A percentile compares a stretch with the other conserved stretches of the same genome.
Conservation (phyloP, 192 early-diverging fungal species). For the Coemansia sp. region DNA sequence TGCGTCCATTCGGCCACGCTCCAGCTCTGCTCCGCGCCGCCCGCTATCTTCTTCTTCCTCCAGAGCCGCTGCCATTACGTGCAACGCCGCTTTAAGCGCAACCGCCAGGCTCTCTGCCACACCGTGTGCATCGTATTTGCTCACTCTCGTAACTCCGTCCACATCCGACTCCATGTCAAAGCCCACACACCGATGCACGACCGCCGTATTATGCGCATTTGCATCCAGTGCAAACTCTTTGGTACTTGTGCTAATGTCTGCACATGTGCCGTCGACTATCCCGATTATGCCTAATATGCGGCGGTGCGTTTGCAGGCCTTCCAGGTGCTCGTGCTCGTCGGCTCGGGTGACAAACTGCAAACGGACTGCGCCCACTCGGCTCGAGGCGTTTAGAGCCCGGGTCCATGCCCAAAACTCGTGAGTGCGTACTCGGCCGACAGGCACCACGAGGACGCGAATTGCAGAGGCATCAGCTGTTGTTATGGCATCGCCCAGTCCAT, state of each 20-base stretch:
- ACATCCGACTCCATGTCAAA: conserved; percentile 15
- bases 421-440: conserved; percentile 40
- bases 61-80: conserved; percentile 42
- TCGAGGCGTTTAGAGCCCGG: conserved; percentile 24
- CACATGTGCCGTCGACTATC: conserved; percentile 34
- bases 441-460: conserved; percentile 50
- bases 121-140: conserved; percentile 26
- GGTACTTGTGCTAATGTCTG: conserved; percentile 20
- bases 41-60: conserved; percentile 28
- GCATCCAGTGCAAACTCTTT: conserved; percentile 31
- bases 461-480: conserved; percentile 49
- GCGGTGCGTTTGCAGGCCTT: conserved; percentile 53
- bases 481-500: conserved; percentile 21
- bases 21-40: conserved; percentile 45
- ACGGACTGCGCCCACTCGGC: conserved; percentile 19
- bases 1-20: conserved; percentile 21
- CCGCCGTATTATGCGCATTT: conserved; percentile 29
- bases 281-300: conserved; percentile 51
- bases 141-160: conserved; percentile 29
- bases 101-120: conserved; percentile 34
- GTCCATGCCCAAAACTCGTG: conserved; percentile 18
- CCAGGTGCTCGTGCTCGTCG: conserved; percentile 48
- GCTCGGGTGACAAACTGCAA: conserved; percentile 20
- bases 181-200: conserved; percentile 44
- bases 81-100: conserved; percentile 40